Evolutionary conservation across 2,329 filamentous ascomycete species (phyloP).

Genomic region (Xylaria arbuscula): DNA sequence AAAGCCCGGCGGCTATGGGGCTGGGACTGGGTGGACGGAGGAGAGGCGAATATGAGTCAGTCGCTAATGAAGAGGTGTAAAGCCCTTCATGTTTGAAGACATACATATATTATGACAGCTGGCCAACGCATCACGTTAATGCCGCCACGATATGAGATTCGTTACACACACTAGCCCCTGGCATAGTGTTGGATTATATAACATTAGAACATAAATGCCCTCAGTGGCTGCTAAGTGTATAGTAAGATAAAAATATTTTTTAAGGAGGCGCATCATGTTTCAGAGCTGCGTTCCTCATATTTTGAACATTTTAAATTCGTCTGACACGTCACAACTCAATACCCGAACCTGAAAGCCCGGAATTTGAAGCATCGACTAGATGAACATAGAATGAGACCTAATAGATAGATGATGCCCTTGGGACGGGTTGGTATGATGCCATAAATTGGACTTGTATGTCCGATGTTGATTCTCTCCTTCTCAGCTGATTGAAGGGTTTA

Average conservation of each 20-base stretch:
- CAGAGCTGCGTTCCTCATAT: neutral
- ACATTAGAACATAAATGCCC: constrained; percentile 21
- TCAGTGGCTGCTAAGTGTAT: constrained; percentile 20
- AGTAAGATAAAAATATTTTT: constrained; percentile 18
- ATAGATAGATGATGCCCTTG: neutral
- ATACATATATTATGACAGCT: constrained; percentile 8
- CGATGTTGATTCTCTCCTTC: neutral
- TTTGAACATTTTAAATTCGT: neutral
- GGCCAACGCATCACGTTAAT: constrained; percentile 26
- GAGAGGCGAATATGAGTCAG: constrained; percentile 71
- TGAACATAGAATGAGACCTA: neutral
- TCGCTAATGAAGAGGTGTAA: constrained; percentile 67
- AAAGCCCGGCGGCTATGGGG: constrained; percentile 79
- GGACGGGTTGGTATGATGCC: no score
- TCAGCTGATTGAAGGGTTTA: neutral
- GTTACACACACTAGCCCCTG: constrained; percentile 6
- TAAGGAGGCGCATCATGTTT: neutral
- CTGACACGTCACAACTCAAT: neutral
- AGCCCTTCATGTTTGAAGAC: neutral
- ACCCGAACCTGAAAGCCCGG: neutral
- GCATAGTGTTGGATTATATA: constrained; percentile 22
- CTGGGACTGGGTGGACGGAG: constrained; percentile 57
- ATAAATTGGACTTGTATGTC: neutral
- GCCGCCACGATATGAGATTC: constrained; percentile 27
- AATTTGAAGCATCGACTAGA: neutral